Evolutionary conservation across 306 rosid genomes (phyloP).

Genomic region (Gastrolobium bilobum): DNA sequence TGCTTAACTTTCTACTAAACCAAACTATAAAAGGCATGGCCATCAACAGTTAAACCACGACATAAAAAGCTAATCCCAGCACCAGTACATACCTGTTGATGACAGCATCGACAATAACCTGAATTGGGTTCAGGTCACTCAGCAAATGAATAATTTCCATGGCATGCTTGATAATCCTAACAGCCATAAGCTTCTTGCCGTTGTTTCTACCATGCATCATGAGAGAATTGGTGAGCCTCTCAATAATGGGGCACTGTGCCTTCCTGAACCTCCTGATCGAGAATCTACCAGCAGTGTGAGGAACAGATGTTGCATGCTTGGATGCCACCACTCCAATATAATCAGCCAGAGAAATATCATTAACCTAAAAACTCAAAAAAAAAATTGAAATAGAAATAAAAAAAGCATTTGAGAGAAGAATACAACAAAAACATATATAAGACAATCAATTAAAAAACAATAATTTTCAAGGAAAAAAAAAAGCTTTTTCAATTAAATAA

Average conservation of each 20-base stretch:
- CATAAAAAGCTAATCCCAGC: fast-evolving
- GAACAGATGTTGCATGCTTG: conserved; percentile 72
- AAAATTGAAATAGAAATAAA: background rate
- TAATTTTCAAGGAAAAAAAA: no score
- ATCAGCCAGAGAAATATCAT: conserved; percentile 63
- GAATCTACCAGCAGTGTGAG: conserved; percentile 77
- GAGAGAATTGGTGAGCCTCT: conserved; percentile 75
- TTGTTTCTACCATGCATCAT: conserved; percentile 82
- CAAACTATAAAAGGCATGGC: background rate
- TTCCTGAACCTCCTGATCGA: conserved; percentile 69
- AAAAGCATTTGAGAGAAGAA: background rate
- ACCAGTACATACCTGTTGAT: conserved; percentile 58
- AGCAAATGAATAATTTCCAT: conserved; percentile 75
- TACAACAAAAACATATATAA: background rate
- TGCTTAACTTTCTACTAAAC: background rate
- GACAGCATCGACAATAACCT: conserved; percentile 72
- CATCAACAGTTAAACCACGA: background rate
- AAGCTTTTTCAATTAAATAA: no score
- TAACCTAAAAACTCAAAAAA: conserved; percentile 38
- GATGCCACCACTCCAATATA: conserved; percentile 65
- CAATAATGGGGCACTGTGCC: conserved; percentile 74
- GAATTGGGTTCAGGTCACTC: conserved; percentile 71
- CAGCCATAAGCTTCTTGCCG: conserved; percentile 74
- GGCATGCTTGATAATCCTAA: conserved; percentile 64
- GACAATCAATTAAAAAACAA: background rate